These are phyloP conservation scores for Pisolithus sp. DNA, from an alignment of 768 basidiomycete genomes.

Conservation along the genomic window DNA sequence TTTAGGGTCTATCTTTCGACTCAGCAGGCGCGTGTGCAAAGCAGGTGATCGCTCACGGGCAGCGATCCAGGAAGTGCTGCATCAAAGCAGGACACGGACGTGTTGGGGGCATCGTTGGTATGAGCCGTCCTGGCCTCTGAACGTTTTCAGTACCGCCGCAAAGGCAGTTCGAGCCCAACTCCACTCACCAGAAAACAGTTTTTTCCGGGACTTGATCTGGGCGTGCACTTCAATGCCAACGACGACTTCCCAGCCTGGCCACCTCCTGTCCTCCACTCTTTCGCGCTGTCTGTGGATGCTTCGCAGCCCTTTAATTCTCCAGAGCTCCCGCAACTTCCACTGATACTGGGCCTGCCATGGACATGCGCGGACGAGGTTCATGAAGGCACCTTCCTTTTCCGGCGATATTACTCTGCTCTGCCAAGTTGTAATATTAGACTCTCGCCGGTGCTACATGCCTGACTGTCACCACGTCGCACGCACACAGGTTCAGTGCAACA, in stretches of 20 bases:
- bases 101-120: slow-evolving; percentile 56
- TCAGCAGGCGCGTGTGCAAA: not conserved
- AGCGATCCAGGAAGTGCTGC: slow-evolving; percentile 91
- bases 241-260: slow-evolving; percentile 86
- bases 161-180: not conserved
- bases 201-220: slow-evolving; percentile 80
- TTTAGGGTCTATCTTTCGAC: slow-evolving; percentile 45
- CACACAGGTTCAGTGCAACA: too few species aligned
- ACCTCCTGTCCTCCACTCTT: slow-evolving; percentile 32
- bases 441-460: too few species aligned
- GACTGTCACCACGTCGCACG: too few species aligned
- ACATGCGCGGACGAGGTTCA: slow-evolving; percentile 2
- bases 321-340: slow-evolving; percentile 2
- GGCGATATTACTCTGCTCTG: too few species aligned
- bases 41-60: slow-evolving; percentile 51
- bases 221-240: slow-evolving; percentile 96
- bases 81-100: slow-evolving; percentile 69
- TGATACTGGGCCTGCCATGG: slow-evolving; percentile 11
- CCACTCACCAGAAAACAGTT: slow-evolving; percentile 76
- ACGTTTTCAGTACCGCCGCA: not conserved
- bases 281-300: slow-evolving; percentile 5
- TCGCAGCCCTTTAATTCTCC: slow-evolving; percentile 2
- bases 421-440: too few species aligned
- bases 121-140: slow-evolving; percentile 39
- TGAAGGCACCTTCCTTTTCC: not conserved